These are phyloP conservation scores for Betula pendula DNA, from an alignment of 306 rosid species.

Conservation along the genomic window DNA sequence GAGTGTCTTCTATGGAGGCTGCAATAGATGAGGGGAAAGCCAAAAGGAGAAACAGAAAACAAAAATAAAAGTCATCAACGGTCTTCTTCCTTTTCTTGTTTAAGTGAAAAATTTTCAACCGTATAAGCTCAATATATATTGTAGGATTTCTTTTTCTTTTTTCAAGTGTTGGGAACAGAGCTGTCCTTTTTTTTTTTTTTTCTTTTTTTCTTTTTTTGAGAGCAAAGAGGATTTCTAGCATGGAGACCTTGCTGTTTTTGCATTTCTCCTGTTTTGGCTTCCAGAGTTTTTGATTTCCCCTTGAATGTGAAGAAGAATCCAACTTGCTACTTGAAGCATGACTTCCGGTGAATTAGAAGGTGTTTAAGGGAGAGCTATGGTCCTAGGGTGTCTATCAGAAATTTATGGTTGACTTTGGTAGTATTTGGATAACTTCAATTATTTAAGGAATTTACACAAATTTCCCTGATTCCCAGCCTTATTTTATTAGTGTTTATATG, in stretches of 20 bases:
- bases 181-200: not conserved
- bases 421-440: not conserved
- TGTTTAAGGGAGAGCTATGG: not conserved
- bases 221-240: not conserved
- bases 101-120: not conserved
- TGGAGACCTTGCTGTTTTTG: not conserved
- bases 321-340: not conserved
- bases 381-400: not conserved
- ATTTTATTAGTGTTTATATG: not conserved
- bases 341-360: not conserved
- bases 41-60: not conserved
- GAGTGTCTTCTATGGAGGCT: not conserved
- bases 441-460: not conserved
- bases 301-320: not conserved
- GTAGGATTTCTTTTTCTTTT: slow-evolving; percentile 1
- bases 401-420: not conserved
- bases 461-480: not conserved
- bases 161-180: not conserved
- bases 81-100: not conserved
- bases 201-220: not conserved
- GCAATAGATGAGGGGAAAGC: not conserved
- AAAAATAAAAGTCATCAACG: not conserved
- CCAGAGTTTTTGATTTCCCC: not conserved
- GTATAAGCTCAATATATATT: not conserved
- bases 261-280: not conserved